Base-by-base conservation (phyloP, 1,139 yeast species). In the Pichiaceae sp. region DNA sequence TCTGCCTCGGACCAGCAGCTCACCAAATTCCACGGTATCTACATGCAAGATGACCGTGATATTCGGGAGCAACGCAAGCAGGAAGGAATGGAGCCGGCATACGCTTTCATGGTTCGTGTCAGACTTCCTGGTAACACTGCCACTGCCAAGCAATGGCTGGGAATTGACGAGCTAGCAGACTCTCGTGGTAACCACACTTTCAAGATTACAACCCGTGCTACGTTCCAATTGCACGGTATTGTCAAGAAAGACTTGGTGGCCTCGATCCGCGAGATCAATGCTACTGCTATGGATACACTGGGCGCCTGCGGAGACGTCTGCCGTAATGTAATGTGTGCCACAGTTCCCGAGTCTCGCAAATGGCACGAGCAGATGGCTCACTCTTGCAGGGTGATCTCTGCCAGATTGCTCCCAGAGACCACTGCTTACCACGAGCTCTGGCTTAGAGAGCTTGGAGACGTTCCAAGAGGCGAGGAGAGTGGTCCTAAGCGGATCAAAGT, bases 291-390 rank as follows among this genome's bases (percentile, higher is more conserved):
- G 78, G 97, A 91, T 57, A 89, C 97, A 12, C 73, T 91, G 42
- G 97, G 95, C 44, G 98, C 97, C 2, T 89, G 96, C 70, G 98
- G 98, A 68, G 98, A 91, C 66, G 97, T 89, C 31, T 85, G 86
- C 64, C 83, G 97, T 73, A 89, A 89, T 57, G 96, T 89, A 35
- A 89, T 89, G 79, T 72, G 85, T 40, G 76, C 93, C 43, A 95
- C 96, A 11, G 68, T 86, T 35, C 96, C 97, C 18, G 74, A 73
- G 33, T 86, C 86, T 56, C 84, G 91, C 35, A 78, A 78, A 55
- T 72, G 89, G 38, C 97, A 89, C 59, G 63, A 67, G 28, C 93
- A 87, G 62, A 72, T 89, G 47, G 70, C 80, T 31, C 66, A 68
- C 15, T 62, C 72, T 38, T 87, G 94, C 29, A 55, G 75, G 24